Evolutionary conservation across 495 filamentous ascomycete genomes (phyloP), one percentile per base, ranked within the genome.

Genomic region (Daldinia decipiens): DNA sequence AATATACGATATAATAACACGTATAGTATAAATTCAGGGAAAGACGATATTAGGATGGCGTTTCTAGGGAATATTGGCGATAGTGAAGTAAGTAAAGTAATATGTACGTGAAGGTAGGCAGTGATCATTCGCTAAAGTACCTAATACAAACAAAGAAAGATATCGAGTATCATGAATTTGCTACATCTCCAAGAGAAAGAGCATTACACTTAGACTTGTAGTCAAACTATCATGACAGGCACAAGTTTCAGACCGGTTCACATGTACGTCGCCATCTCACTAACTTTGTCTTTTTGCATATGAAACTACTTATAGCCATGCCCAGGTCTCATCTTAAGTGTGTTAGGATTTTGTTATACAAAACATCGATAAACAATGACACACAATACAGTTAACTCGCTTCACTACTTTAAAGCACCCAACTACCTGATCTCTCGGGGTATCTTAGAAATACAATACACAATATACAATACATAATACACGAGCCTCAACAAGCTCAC

Each of bases 381-480:
- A 32, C 31, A 32, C 31, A 9, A 32, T 7, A 32, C 8, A 32
- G 5, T 34, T 34, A 34, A 34, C 11, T 12, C 32, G 32, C 11
- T 4, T 36, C 12, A 13, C 12, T 36, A 2, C 12, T 36, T 4
- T 36, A 36, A 24, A 47, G 3, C 43, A 47, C 11, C 43, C 21
- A 47, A 47, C 17, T 47, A 24, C 9, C 43, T 47, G 2, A 47
- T 31, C 24, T 1, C 26, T 26, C 26, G 50, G 50, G 50, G 50
- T 53, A 53, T 53, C 50, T 31, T 0, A 53, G 13, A 31, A 53
- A 29, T 47, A 51, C 12, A 53, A 4, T 53, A 51, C 2, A 51
- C 24, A 40, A 26, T 26, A 53, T 26, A 53, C 21, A 53, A 31
- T 53, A 52, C 24, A 52, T 26, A 45, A 27, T 29, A 53, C 50